Evolutionary conservation across 345 rosid species (phyloP), one percentile per base, ranked within the genome.

Genomic region (Leavenworthia alabamica): DNA sequence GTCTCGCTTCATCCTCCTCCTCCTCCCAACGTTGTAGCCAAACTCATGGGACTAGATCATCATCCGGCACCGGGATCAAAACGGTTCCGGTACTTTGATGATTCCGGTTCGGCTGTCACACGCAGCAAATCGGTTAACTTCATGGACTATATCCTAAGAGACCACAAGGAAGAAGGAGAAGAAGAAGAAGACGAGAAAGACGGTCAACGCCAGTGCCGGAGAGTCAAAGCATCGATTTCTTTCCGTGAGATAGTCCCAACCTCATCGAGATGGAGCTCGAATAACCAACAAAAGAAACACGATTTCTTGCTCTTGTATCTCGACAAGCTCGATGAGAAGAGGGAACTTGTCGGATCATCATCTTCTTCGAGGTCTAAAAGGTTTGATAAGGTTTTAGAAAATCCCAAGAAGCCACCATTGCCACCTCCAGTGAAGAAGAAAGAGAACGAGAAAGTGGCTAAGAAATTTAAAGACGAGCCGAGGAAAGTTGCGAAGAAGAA

Each of bases 41-140:
- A 84, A 75, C 71, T 92, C 37, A 92, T 92, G 98, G 96, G 98
- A 1, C 67, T 89, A 11, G 90, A 84, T 3, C 19, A 62, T 8
- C 79, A 63, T 16, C 79, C 95, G 0, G 52, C 80, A 71, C 93
- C 89, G 5, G 81, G 74, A 15, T 55, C 78, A 45, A 72, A 60
- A 53, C 72, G 72, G 76, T 57, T 70, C 29, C 78, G 81, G 2
- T 71, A 73, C 47, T 57, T 64, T 36, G 56, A 75, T 14, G 74
- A 68, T 39, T 28, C 61, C 27, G 77, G 84, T 5, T 78, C 81
- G 4, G 56, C 74, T 7, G 88, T 89, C 17, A 23, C 81, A 1
- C 73, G 96, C 40, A 86, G 95, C 61, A 74, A 82, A 81, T 92
- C 96, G 10, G 98, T 85, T 66, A 89, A 86, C 64, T 92, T 89